phyloP scores from a whole-genome alignment of 2,329 filamentous ascomycete species.

The Penicillium sumatraense region DNA sequence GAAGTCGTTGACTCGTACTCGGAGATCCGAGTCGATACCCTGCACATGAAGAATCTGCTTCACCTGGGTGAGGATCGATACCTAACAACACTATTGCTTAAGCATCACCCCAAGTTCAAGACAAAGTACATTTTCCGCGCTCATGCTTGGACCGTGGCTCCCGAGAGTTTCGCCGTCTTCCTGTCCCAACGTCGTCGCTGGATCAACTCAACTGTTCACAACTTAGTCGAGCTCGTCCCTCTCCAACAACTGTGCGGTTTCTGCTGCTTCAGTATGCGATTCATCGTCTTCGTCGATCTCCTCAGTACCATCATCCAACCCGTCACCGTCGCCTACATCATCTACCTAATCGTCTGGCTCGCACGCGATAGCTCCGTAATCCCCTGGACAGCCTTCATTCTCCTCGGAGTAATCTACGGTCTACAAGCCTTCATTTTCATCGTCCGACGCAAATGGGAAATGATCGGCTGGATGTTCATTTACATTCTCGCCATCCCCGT shows the following conservation, averaged over 20 bases:
- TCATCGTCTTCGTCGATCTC: slow-evolving; percentile 93
- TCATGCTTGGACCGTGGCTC: slow-evolving; percentile 95
- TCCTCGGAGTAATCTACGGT: slow-evolving; percentile 95
- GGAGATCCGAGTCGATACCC: slow-evolving; percentile 92
- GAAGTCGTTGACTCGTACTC: slow-evolving; percentile 88
- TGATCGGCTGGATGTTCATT: slow-evolving; percentile 99
- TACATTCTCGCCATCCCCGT: slow-evolving; percentile 91
- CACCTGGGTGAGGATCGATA: slow-evolving; percentile 98
- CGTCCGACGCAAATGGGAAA: slow-evolving; percentile 95
- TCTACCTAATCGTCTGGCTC: slow-evolving; percentile 82
- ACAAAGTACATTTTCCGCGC: slow-evolving; percentile 95
- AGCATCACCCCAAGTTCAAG: slow-evolving; percentile 92
- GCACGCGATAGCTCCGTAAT: slow-evolving; percentile 65
- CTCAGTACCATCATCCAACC: slow-evolving; percentile 90
- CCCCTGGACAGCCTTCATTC: slow-evolving; percentile 83
- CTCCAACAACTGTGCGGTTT: slow-evolving; percentile 95
- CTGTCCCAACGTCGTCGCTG: slow-evolving; percentile 97
- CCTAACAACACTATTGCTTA: slow-evolving; percentile 89
- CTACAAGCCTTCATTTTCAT: slow-evolving; percentile 97
- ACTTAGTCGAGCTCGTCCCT: slow-evolving; percentile 92
- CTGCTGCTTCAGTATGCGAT: slow-evolving; percentile 99
- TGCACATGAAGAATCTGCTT: slow-evolving; percentile 98
- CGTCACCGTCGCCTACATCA: slow-evolving; percentile 85
- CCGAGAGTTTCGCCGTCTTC: slow-evolving; percentile 92
- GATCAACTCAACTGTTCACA: slow-evolving; percentile 99